These are phyloP conservation scores for Cladosporium velox DNA, from an alignment of 2,329 filamentous ascomycete species.

Conservation along the genomic window DNA sequence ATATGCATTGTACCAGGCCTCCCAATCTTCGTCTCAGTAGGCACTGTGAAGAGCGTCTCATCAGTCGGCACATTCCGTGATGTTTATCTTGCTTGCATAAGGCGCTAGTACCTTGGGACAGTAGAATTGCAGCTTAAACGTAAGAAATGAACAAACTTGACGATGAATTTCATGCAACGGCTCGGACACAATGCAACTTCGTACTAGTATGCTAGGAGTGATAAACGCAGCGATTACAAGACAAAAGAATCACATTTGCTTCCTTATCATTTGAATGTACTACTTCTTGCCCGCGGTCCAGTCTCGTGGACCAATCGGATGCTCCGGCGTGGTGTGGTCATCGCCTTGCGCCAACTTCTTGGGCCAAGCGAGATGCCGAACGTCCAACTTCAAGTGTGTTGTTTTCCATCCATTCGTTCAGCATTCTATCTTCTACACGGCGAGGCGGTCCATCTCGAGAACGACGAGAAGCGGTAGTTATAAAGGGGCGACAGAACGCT, in stretches of 20 bases:
- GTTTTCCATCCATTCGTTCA: background rate
- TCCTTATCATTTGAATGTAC: background rate
- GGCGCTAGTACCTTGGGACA: too few species aligned
- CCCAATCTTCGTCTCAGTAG: too few species aligned
- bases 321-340: background rate
- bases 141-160: too few species aligned
- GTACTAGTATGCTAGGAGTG: background rate
- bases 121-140: too few species aligned
- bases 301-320: background rate
- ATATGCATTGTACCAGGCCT: background rate
- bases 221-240: background rate
- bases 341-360: background rate
- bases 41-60: too few species aligned
- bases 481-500: background rate
- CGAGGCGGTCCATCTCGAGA: background rate
- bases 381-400: background rate
- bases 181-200: too few species aligned
- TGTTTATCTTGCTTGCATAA: too few species aligned
- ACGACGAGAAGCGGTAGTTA: background rate
- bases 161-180: too few species aligned
- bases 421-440: background rate
- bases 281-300: background rate
- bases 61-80: too few species aligned
- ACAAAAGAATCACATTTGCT: background rate
- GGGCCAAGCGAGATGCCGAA: background rate